These are phyloP conservation scores for Nosema muscidifuracis DNA, from an alignment of 371 early-diverging fungal species.

Conservation along the genomic window DNA sequence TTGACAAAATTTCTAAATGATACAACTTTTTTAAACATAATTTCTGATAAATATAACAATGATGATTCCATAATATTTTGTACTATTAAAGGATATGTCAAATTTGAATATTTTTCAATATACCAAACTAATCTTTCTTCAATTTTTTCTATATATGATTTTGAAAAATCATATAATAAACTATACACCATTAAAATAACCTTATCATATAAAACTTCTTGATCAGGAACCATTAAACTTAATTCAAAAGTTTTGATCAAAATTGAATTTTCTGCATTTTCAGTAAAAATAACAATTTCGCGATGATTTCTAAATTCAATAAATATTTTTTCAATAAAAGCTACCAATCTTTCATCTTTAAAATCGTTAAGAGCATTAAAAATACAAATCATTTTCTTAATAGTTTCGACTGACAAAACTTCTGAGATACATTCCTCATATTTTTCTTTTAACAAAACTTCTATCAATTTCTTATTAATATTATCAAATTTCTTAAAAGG, in stretches of 20 bases:
- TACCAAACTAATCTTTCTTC: not conserved
- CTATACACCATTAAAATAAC: not conserved
- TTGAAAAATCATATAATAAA: not conserved
- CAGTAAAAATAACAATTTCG: conserved; percentile 6
- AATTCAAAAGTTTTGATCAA: conserved; percentile 31
- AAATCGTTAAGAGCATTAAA: not conserved
- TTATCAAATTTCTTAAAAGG: not conserved
- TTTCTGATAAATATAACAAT: not conserved
- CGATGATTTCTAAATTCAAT: conserved; percentile 8
- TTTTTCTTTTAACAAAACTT: not conserved
- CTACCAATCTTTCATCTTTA: conserved; percentile 11
- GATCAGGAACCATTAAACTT: conserved; percentile 6
- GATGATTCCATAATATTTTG: not conserved
- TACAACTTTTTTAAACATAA: not conserved
- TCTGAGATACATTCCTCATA: conserved; percentile 15
- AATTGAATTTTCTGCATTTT: conserved; percentile 10
- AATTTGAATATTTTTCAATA: not conserved
- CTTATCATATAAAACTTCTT: not conserved
- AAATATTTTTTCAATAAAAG: conserved; percentile 23
- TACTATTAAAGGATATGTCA: not conserved
- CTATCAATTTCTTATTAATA: not conserved
- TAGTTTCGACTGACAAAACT: not conserved
- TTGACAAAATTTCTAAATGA: conserved; percentile 9
- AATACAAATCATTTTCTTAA: conserved; percentile 6
- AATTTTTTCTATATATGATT: not conserved